A percentile compares a stretch with the other conserved stretches of the same genome.
Evolutionary conservation across 805 yeast species (phyloP).

Genomic region (Barnettozyma sp.): DNA sequence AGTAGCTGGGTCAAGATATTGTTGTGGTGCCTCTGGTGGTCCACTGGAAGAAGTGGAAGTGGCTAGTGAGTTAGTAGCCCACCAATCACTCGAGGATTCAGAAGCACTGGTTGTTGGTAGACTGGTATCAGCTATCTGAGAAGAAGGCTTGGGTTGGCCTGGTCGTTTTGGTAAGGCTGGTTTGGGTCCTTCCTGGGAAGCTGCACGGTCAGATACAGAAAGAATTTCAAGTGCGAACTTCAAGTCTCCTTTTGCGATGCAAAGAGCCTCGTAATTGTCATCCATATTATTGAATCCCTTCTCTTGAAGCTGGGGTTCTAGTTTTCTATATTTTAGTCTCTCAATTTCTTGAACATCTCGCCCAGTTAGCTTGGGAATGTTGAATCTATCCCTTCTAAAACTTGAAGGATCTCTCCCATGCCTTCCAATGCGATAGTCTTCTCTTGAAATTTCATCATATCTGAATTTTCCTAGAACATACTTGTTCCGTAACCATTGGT

Average conservation of each 20-base stretch:
- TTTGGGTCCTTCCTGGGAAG: conserved; percentile 35
- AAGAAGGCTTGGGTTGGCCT: conserved; percentile 12
- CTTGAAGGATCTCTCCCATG: neutral
- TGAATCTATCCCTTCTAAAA: conserved; percentile 5
- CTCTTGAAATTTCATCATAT: conserved; percentile 24
- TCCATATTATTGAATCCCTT: conserved; percentile 56
- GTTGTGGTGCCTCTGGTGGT: conserved; percentile 45
- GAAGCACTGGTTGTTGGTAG: conserved; percentile 4
- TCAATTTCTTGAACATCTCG: conserved; percentile 50
- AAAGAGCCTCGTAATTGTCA: conserved; percentile 55
- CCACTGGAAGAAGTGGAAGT: conserved; percentile 21
- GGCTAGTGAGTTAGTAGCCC: conserved; percentile 1
- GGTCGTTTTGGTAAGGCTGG: conserved; percentile 41
- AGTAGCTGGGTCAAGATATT: conserved; percentile 64
- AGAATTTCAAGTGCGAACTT: conserved; percentile 53
- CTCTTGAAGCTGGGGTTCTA: conserved; percentile 40
- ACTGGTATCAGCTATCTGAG: conserved; percentile 6
- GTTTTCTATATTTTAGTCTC: conserved; percentile 42
- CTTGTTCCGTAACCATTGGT: conserved; percentile 56
- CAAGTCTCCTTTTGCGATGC: conserved; percentile 51
- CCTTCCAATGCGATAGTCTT: conserved; percentile 23
- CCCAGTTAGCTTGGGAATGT: conserved; percentile 39
- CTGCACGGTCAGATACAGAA: conserved; percentile 29
- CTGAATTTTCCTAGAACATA: conserved; percentile 57
- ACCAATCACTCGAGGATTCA: conserved; percentile 23